Evolutionary conservation across 2,329 filamentous ascomycete genomes (phyloP), one percentile per base, ranked within the genome.

Genomic region (Fusarium sp.): DNA sequence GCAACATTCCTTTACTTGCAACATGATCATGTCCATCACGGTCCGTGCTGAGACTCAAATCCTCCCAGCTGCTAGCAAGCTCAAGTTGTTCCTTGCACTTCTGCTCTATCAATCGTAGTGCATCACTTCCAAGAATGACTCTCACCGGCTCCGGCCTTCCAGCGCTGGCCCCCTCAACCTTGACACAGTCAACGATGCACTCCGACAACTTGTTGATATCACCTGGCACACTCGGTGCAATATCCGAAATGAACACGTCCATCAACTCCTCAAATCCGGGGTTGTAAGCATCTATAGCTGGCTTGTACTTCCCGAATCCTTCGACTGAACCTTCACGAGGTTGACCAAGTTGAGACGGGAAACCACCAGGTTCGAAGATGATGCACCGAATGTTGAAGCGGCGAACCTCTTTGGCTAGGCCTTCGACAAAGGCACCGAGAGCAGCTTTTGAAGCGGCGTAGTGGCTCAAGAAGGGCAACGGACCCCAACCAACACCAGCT

Each of bases 391-490:
- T 39, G n/a, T 62, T 54, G 39, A 64, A 64, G 3, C 46, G 39
- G 25, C 57, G 17, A 3, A 54, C 46, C 22, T 64, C 62, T 17
- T 64, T 64, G 3, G 33, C 12, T 7, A 64, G 15, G 13, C 62
- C 47, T 36, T 64, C 62, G 4, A 62, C 58, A 29, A 62, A 46
- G 2, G 62, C 46, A 1, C 62, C 46, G 0, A 64, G 62, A 7
- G 62, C 62, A 46, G 57, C 62, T 22, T 64, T 62, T 6, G 62
- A 64, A 17, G 62, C 62, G 3, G 62, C 62, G 7, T 64, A 64
- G n/a, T 64, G 57, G 20, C 57, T 35, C 2, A 64, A 18, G 22
- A 64, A 64, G 5, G 62, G 62, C 2, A 64, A 9, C 38, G 62
- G 31, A 0, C 62, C 62, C 57, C 62, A 64, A 5, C 58, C 46